These are phyloP conservation scores for Persicaria tinctoria DNA, from an alignment of 148 eudicot species.

Conservation along the genomic window DNA sequence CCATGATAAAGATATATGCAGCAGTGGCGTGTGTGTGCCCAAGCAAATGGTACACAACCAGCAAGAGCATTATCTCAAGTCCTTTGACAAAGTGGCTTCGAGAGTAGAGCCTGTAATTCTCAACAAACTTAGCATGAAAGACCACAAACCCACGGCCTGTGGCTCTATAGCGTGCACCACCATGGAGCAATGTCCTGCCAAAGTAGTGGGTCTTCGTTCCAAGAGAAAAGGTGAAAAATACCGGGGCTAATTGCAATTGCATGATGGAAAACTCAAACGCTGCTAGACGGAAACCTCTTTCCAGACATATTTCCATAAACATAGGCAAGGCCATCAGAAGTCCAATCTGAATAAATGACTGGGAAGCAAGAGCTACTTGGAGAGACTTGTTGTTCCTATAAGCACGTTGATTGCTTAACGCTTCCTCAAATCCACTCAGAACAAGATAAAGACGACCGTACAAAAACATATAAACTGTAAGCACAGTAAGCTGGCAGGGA, in stretches of 20 bases:
- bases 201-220: conserved; percentile 68
- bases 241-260: conserved; percentile 69
- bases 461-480: conserved; percentile 52
- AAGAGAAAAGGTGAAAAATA: conserved; percentile 66
- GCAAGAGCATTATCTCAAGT: conserved; percentile 56
- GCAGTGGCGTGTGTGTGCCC: conserved; percentile 32
- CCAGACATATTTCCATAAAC: conserved; percentile 74
- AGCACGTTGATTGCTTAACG: conserved; percentile 28
- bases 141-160: conserved; percentile 84
- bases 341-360: conserved; percentile 64
- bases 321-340: conserved; percentile 63
- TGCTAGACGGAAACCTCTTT: conserved; percentile 59
- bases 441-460: conserved; percentile 74
- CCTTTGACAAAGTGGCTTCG: conserved; percentile 75
- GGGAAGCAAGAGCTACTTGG: conserved; percentile 73
- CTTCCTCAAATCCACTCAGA: conserved; percentile 64
- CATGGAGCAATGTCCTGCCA: conserved; percentile 70
- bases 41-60: conserved; percentile 51
- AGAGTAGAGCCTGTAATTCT: conserved; percentile 59
- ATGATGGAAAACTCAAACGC: conserved; percentile 48
- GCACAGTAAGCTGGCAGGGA: conserved; percentile 49
- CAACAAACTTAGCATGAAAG: conserved; percentile 66
- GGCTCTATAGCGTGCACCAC: conserved; percentile 66
- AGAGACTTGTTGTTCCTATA: conserved; percentile 49
- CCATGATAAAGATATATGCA: conserved; percentile 45